These are phyloP conservation scores for Exophiala aquamarina DNA, from an alignment of 2,329 filamentous ascomycete species.

Conservation along the genomic window DNA sequence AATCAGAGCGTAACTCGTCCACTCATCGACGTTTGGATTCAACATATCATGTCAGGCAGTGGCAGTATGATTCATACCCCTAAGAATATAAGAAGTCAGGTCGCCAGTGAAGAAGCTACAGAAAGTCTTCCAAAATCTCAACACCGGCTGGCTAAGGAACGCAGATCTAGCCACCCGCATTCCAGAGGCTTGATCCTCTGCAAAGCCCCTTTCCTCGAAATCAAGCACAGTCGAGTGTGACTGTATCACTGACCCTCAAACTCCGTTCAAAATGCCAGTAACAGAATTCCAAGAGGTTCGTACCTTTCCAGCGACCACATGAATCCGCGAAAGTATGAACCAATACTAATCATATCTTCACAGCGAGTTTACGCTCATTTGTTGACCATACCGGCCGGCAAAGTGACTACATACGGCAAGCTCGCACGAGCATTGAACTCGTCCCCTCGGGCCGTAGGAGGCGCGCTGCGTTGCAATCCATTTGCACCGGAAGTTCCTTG, in stretches of 20 bases:
- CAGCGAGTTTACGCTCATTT: constrained; percentile 65
- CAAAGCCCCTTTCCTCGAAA: neutral
- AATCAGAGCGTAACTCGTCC: neutral
- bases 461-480: constrained; percentile 42
- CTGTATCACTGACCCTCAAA: too few species aligned
- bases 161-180: too few species aligned
- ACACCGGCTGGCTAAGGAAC: too few species aligned
- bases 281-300: constrained; percentile 28
- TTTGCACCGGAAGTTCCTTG: constrained; percentile 46
- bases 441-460: constrained; percentile 38
- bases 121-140: too few species aligned
- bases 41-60: neutral
- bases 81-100: neutral
- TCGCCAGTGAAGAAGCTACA: neutral
- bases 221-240: too few species aligned
- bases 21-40: neutral
- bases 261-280: constrained; percentile 10
- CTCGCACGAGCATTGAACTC: constrained; percentile 57
- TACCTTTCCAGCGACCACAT: neutral
- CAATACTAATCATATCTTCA: neutral
- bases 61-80: neutral
- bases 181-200: neutral
- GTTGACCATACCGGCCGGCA: constrained; percentile 72
- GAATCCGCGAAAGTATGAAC: neutral
- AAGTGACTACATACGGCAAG: constrained; percentile 74